Evolutionary conservation across 2,329 filamentous ascomycete species (phyloP).

Genomic region (Niveomyces coronatus): DNA sequence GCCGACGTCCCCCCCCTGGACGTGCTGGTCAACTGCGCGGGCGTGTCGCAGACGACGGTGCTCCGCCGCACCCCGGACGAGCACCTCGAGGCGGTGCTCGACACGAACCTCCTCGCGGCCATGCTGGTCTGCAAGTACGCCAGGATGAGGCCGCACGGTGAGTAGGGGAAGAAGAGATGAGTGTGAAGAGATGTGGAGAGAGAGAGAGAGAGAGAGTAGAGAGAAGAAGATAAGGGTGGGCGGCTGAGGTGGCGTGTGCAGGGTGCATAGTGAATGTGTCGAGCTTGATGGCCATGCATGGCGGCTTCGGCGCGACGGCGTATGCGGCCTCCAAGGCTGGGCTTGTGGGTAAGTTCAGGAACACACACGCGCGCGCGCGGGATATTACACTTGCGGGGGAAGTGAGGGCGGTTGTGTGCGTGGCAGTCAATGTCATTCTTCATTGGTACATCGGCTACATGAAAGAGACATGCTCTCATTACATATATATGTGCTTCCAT

Average conservation of each 20-base stretch:
- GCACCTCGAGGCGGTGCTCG: slow-evolving; percentile 47
- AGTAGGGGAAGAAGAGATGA: neutral
- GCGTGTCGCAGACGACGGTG: slow-evolving; percentile 55
- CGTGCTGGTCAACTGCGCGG: slow-evolving; percentile 72
- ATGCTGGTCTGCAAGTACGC: slow-evolving; percentile 49
- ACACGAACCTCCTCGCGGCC: slow-evolving; percentile 60
- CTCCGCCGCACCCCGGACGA: slow-evolving; percentile 44
- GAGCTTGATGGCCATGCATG: slow-evolving; percentile 61
- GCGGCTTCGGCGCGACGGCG: slow-evolving; percentile 57
- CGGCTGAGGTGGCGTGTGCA: no score
- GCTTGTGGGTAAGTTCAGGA: slow-evolving; percentile 46
- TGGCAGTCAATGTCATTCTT: no score
- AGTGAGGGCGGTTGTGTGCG: no score
- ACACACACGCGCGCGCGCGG: neutral
- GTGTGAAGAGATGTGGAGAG: no score
- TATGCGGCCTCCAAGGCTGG: slow-evolving; percentile 79
- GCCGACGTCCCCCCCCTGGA: slow-evolving; percentile 22
- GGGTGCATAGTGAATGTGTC: slow-evolving; percentile 74
- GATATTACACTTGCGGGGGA: no score
- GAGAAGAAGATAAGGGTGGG: no score
- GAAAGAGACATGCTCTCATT: no score
- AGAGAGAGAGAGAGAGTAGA: no score
- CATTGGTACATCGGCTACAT: no score
- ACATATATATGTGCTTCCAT: no score
- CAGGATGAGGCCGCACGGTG: slow-evolving; percentile 23